Evolutionary conservation across 2,329 filamentous ascomycete species (phyloP), one percentile per base, ranked within the genome.

Genomic region (Alternaria ethzedia): DNA sequence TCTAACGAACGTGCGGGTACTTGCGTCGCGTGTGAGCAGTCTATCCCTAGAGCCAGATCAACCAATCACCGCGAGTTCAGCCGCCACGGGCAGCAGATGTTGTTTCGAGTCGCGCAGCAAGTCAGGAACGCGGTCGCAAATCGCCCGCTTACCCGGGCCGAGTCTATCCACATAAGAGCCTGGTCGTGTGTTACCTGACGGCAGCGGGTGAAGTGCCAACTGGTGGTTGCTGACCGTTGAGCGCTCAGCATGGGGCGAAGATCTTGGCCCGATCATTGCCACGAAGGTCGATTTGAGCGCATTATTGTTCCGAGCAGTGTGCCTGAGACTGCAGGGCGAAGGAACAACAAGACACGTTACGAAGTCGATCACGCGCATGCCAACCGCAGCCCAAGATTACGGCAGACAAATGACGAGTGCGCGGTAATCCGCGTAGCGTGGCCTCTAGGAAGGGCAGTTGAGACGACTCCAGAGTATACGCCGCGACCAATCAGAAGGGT

Each of bases 51-150:
- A 8, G 41, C 6, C 9, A 8, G 2, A 43, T 12, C 3, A 26
- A 4, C 60, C 60, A 63, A 63, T 63, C 13, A 51, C 3, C 5
- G 4, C 2, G 3, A 20, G 32, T 3, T 2, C 23, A 28, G 44
- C 32, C 36, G 56, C 60, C 60, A 63, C 60, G 60, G 23, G 60
- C 44, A 55, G 36, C 28, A 55, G 32, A 17, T 28, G 56, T 55
- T 32, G 44, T 45, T 51, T 17, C 30, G 13, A 43, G 50, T 58
- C 50, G 47, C 30, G 41, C 45, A 45, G n/a, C 28, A 26, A 41
- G 20, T 32, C 60, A 63, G 56, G 60, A 32, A 63, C 60, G 26
- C 23, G 23, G 5, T 5, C 9, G 36, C 58, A 45, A 21, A 21
- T 17, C 32, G 43, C 21, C 50, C 44, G 26, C 49, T 55, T 44